Conservation (phyloP, 139 green algal genomes). For the Medakamo hakoo region DNA sequence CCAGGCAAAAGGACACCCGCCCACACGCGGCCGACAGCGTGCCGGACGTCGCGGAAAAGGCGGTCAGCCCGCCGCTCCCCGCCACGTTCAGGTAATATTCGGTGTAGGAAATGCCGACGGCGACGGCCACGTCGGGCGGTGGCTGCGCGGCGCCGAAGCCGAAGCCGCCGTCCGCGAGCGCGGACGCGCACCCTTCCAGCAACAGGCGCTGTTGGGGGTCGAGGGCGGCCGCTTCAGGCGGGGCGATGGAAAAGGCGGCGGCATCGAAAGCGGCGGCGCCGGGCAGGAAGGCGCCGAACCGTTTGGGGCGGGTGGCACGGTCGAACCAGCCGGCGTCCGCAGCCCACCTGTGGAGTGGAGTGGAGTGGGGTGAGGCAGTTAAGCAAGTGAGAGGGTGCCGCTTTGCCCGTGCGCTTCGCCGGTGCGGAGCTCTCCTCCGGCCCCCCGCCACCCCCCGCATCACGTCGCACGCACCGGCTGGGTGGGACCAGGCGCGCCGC, state of each 20-base stretch:
- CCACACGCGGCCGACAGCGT: constrained; percentile 37
- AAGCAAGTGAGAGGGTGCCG: too few relatives aligned
- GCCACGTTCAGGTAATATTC: constrained; percentile 18
- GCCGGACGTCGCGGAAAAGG: constrained; percentile 22
- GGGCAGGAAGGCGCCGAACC: constrained; percentile 33
- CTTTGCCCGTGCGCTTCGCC: too few relatives aligned
- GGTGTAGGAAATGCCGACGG: constrained; percentile 20
- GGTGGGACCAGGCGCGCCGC: constrained; percentile 14
- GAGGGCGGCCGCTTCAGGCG: constrained; percentile 40
- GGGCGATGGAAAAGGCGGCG: constrained; percentile 35
- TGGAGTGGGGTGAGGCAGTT: too few relatives aligned
- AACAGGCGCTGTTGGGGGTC: constrained; percentile 64
- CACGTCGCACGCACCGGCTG: too few relatives aligned
- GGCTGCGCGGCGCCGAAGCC: neutral
- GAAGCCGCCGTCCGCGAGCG: too few relatives aligned
- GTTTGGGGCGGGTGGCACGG: constrained; percentile 6
- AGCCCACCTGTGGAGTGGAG: too few relatives aligned
- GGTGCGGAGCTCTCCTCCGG: too few relatives aligned
- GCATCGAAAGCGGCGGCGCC: constrained; percentile 50
- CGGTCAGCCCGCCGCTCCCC: constrained; percentile 2
- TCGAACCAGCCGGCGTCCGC: constrained; percentile 15
- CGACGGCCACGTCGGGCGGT: constrained; percentile 3
- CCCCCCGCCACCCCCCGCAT: too few relatives aligned
- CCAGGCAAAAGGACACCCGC: constrained; percentile 57
- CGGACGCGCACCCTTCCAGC: constrained; percentile 25